Base-by-base conservation (phyloP, 1,284 basidiomycete genomes). In the Cutaneotrichosporon cyanovorans region DNA sequence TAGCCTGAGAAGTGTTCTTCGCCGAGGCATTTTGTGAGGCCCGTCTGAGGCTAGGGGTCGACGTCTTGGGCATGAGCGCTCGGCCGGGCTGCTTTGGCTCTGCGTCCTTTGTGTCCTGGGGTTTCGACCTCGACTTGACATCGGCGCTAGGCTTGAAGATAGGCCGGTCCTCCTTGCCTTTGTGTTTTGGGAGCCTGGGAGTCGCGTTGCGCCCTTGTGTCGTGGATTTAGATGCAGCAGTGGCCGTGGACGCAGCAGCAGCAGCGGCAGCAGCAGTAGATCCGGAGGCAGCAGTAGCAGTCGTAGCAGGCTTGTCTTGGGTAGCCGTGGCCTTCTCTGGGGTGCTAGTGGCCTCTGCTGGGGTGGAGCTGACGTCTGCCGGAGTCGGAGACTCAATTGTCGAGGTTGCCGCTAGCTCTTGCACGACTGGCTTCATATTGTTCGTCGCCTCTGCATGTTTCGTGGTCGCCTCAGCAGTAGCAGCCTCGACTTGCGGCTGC, bases 1-100 rank as follows among this genome's bases (percentile, higher is more conserved):
- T 31, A 15, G 8, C 9, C 9, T 31, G 30, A 15, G 30, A 31
- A 15, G 30, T 15, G 30, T 8, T 9, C 30, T 8, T 15, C 9
- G 30, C 30, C 30, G 30, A 15, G 20, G 36, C 40, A 4, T 40
- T 39, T 3, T 31, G 37, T 10, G 46, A 36, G 32, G 42, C 14
- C 23, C 31, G 21, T 28, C 25, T 28, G 9, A 48, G 37, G 23
- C 33, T 48, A 11, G 46, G 40, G 5, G 40, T 48, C 3, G 40
- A 42, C 37, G 18, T 33, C 18, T 34, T 36, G 31, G 45, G 45
- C 42, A 30, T 37, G 35, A 44, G 42, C 12, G 42, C 35, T 23
- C 35, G 33, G 15, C 11, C 30, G 32, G 6, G 35, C 3, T 20
- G 23, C 34, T 43, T 37, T 33, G 22, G 22, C 23, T 20, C 34